Evolutionary conservation across 306 rosid genomes (phyloP), one percentile per base, ranked within the genome.

Genomic region (Morella rubra): DNA sequence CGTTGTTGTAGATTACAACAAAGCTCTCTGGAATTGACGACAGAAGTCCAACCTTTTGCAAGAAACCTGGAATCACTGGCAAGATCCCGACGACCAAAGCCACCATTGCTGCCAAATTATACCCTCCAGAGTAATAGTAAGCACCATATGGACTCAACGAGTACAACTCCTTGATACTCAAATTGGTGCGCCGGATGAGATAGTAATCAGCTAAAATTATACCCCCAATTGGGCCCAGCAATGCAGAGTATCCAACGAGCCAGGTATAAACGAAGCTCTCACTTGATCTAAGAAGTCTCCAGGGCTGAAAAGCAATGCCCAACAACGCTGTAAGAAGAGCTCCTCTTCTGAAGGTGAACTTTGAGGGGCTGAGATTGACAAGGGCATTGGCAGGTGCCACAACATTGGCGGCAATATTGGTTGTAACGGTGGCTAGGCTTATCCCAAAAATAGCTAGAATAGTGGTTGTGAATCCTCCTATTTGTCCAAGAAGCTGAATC

Each of bases 341-440:
- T 0, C 96, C 97, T 59, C 90, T 89, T 75, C 86, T 85, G 60
- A 91, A 94, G 2, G 89, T 90, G 87, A 94, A 91, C 75, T 62
- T 66, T 8, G 85, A 59, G 8, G 98, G 97, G 50, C 81, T 89
- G 0, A 94, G 87, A 87, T 90, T 94, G n/a, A 90, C 93, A 8
- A 94, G 89, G 7, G 97, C 98, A 58, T 91, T 94, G 52, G 97
- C 93, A 22, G 98, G 97, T 50, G 97, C 98, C 14, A 94, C 98
- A 55, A 91, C 90, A 83, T 94, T 94, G 64, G 98, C 97, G 13
- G 98, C 97, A 67, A 94, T 89, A 16, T 94, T 94, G 37, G 98
- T 94, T 0, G 98, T 94, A 4, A 94, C 76, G 2, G 84, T 89
- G 27, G 97, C 98, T 1, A 94, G 82, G 56, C 93, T 90, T 10